Base-by-base conservation (phyloP, 495 filamentous ascomycete genomes). In the Penicillium salamii region DNA sequence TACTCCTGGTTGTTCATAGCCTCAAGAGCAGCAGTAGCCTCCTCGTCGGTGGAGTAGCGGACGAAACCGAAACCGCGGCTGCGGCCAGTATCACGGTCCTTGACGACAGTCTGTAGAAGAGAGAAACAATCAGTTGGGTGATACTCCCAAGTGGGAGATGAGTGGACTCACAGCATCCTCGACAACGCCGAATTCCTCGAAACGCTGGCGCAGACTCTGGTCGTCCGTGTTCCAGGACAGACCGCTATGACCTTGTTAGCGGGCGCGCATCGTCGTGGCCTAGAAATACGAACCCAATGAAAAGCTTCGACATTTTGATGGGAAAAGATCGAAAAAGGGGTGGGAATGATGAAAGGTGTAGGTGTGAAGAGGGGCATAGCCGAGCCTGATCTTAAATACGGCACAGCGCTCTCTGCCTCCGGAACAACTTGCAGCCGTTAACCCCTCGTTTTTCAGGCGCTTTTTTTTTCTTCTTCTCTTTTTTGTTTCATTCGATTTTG, bases 11-110 rank as follows among this genome's bases (percentile, higher is more conserved):
- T 91, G 75, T 97, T 96, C 93, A 97, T 96, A 31, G 67, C 74
- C 3, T 68, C 58, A 63, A 93, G 95, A 29, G 93, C 93, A 34
- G 74, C 71, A 50, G 92, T 83, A 32, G 95, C 93, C 56, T 96
- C 89, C 17, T 79, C 65, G 13, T 96, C 90, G 46, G 77, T 81
- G 29, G 78, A 65, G 71, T 88, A 99, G 54, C 90, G 85, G 38
- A 99, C 91, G 68, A 99, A 99, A 21, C 93, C 93, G 66, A 97
- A 99, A 37, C 93, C 93, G 66, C 93, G 90, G 76, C 90, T 96
- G 67, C 95, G 90, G 50, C 87, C 83, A 52, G 93, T 97, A 62
- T 97, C 91, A 57, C 90, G 91, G 68, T 99, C 93, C 76, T 96
- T 97, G 61, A 97, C 90, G 49, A 99, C 92, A 52, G 95, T 86